Conservation (phyloP, 2,329 filamentous ascomycete species). For the Penicillium sclerotigenum region DNA sequence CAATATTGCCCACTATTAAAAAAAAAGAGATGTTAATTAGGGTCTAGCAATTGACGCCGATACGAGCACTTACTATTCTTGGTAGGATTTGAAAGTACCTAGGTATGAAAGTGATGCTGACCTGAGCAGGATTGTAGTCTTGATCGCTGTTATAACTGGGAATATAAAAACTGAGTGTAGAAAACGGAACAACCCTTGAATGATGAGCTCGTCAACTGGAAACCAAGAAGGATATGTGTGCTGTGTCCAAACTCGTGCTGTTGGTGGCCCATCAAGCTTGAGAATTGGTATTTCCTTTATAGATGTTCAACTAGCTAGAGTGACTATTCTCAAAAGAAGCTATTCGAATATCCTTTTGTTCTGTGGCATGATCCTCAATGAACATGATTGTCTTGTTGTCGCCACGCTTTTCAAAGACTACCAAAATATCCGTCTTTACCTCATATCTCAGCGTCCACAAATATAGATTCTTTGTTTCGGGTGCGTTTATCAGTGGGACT, state of each 20-base stretch:
- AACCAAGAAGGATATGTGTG: neutral
- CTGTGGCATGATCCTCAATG: neutral
- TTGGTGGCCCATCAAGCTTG: neutral
- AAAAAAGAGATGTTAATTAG: neutral
- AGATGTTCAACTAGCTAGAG: too few relatives aligned
- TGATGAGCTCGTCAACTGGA: neutral
- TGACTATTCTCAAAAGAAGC: neutral
- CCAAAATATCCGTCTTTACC: neutral
- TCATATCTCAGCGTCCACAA: too few relatives aligned
- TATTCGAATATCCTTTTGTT: neutral
- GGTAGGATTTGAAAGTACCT: neutral
- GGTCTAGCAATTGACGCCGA: neutral
- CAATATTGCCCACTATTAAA: neutral
- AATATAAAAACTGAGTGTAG: neutral
- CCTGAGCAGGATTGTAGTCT: neutral
- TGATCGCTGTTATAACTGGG: neutral
- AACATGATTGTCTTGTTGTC: neutral
- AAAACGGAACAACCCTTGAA: neutral
- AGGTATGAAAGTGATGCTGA: neutral
- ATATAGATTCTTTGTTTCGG: neutral
- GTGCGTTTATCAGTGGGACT: too few relatives aligned
- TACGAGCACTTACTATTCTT: neutral
- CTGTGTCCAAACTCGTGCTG: too few relatives aligned
- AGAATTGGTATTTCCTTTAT: neutral
- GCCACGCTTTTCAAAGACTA: neutral